Base-by-base conservation (phyloP, 1,139 yeast species). In the Hansenula lynferdii region DNA sequence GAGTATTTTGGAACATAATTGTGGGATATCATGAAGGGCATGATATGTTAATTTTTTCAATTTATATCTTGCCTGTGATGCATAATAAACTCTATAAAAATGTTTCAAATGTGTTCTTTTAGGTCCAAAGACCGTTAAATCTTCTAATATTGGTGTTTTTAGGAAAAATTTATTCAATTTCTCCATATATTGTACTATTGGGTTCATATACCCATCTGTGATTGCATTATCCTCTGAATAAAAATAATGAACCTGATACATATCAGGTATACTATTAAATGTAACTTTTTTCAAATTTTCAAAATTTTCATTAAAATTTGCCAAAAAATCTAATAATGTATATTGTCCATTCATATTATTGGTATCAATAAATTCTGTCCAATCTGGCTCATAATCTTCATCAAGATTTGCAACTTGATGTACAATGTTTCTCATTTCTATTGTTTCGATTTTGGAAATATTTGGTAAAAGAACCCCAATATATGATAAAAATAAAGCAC, bases 1-100 rank as follows among this genome's bases (percentile, higher is more conserved):
- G n/a, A 45, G 31, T 6, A 47, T 22, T 19, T 44, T 45, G 4
- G 37, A 35, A 28, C 40, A 38, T 4, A 20, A 20, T 20, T 20
- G 6, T 6, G 22, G 8, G 6, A 20, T 20, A 6, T 7, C 6
- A 7, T 20, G 8, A 7, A 8, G 6, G 6, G 6, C 8, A 8
- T 31, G 23, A 26, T 31, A 31, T 28, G n/a, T 17, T 16, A 21
- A 7, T 21, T 24, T 23, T 8, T 12, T 11, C 19, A 22, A 8
- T 27, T 16, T 18, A 4, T n/a, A 7, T 9, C 18, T 28, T 20
- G 10, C 19, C 7, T 16, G 11, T 14, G 15, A 17, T 12, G 28
- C 16, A 10, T 16, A 28, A 17, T 31, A 15, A 6, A 11, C 10
- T 8, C 17, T 25, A 19, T 31, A 36, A 27, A 30, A 31, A 15